Conservation (phyloP, 331 rosid genomes). For the Malus hybrid region DNA sequence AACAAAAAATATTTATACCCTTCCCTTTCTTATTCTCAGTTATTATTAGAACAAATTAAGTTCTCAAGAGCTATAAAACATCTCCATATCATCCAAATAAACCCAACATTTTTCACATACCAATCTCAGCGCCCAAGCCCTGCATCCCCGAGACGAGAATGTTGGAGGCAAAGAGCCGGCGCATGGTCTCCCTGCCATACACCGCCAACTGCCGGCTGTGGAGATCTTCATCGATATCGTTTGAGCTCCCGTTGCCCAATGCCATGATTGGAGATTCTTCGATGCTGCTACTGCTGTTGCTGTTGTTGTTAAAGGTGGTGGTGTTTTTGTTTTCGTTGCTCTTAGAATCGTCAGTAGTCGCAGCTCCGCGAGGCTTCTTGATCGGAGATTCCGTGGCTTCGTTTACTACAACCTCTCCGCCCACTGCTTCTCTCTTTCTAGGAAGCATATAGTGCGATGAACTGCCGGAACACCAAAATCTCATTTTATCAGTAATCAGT, state of each 20-base stretch:
- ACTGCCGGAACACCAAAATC: slow-evolving; percentile 10
- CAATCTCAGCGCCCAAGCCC: slow-evolving; percentile 21
- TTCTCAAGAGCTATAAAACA: background rate
- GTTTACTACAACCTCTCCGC: slow-evolving; percentile 17
- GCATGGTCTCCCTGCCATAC: slow-evolving; percentile 23
- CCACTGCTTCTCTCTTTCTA: slow-evolving; percentile 25
- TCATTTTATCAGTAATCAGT: background rate
- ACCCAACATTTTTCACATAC: background rate
- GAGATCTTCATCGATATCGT: slow-evolving; percentile 23
- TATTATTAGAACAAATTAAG: background rate
- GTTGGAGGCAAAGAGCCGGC: slow-evolving; percentile 23
- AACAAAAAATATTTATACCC: no score
- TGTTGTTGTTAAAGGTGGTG: background rate
- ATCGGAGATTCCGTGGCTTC: slow-evolving; percentile 10
- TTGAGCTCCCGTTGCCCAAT: slow-evolving; percentile 3
- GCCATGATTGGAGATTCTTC: slow-evolving; percentile 8
- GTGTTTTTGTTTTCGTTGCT: background rate
- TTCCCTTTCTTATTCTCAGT: background rate
- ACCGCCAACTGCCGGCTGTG: slow-evolving; percentile 24
- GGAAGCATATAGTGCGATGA: slow-evolving; percentile 37
- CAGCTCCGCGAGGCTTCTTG: slow-evolving; percentile 18
- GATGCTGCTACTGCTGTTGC: background rate
- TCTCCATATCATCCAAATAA: background rate
- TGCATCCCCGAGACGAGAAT: slow-evolving; percentile 18
- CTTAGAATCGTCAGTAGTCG: background rate